phyloP scores from a whole-genome alignment of 1,284 basidiomycete genomes.

The Mycena sp. region DNA sequence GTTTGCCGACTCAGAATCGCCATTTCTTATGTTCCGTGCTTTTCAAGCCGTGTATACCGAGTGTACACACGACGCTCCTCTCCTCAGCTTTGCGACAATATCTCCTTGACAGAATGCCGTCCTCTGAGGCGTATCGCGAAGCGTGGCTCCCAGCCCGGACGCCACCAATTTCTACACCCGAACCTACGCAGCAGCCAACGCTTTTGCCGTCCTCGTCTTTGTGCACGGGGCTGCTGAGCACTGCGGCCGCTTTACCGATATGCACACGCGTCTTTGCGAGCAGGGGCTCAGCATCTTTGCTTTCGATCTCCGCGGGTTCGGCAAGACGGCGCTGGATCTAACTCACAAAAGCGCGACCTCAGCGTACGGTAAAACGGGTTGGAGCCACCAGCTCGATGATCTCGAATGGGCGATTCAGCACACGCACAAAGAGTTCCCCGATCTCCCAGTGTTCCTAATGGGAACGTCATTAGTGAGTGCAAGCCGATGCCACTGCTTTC shows the following conservation, averaged over 20 bases:
- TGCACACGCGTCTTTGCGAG: slow-evolving; percentile 67
- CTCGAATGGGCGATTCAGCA: slow-evolving; percentile 72
- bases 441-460: slow-evolving; percentile 75
- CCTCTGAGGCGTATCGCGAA: too few relatives aligned
- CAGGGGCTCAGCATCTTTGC: slow-evolving; percentile 76
- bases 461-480: slow-evolving; percentile 83
- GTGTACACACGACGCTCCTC: too few relatives aligned
- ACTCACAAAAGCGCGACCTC: slow-evolving; percentile 58
- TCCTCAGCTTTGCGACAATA: too few relatives aligned
- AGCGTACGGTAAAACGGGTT: slow-evolving; percentile 75
- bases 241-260: slow-evolving; percentile 75
- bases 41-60: too few relatives aligned
- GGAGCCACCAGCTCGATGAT: slow-evolving; percentile 75
- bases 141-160: slow-evolving; percentile 70
- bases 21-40: too few relatives aligned
- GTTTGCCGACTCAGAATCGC: too few relatives aligned
- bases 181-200: slow-evolving; percentile 56
- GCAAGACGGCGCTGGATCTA: slow-evolving; percentile 75
- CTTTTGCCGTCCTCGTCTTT: slow-evolving; percentile 76
- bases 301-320: slow-evolving; percentile 90
- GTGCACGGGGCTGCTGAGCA: slow-evolving; percentile 89
- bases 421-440: slow-evolving; percentile 52
- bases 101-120: too few relatives aligned
- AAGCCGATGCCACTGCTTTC: too few relatives aligned
- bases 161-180: slow-evolving; percentile 72